Percentiles rank a stretch among this genome's conserved stretches.
Conservation (phyloP, 1,139 yeast genomes). For the Yamadazyma atmosphaerica region DNA sequence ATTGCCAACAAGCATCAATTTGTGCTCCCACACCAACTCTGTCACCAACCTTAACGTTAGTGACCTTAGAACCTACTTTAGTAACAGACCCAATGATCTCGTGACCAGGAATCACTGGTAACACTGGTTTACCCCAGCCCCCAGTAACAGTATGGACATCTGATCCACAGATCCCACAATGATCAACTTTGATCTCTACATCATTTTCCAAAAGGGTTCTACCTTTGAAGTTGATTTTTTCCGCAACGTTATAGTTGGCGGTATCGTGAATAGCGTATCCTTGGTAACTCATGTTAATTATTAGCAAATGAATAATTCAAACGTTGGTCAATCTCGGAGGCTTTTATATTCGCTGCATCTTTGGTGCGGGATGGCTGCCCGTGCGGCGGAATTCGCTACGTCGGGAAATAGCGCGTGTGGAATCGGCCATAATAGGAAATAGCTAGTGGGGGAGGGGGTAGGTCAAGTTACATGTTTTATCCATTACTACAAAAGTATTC, state of each 20-base stretch:
- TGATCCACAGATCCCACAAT: slow-evolving; percentile 64
- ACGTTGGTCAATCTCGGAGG: background rate
- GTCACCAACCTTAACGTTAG: slow-evolving; percentile 49
- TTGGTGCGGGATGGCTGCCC: slow-evolving; percentile 1
- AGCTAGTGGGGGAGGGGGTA: slow-evolving; percentile 2
- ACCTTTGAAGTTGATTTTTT: slow-evolving; percentile 40
- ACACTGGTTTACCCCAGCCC: slow-evolving; percentile 30
- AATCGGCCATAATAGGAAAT: too few species aligned
- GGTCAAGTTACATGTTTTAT: background rate
- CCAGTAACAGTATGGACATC: slow-evolving; percentile 52
- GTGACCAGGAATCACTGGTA: slow-evolving; percentile 36
- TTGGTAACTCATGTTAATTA: slow-evolving; percentile 5
- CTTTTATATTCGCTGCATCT: background rate
- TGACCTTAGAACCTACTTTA: slow-evolving; percentile 47
- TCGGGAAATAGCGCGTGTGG: too few species aligned
- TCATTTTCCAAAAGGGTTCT: slow-evolving; percentile 40
- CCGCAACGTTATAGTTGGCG: slow-evolving; percentile 42
- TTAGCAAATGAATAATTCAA: too few species aligned
- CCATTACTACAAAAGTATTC: slow-evolving; percentile 3
- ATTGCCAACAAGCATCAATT: slow-evolving; percentile 43
- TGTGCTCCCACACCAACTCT: slow-evolving; percentile 64
- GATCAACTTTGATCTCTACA: slow-evolving; percentile 47
- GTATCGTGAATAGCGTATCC: slow-evolving; percentile 19
- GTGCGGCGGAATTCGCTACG: too few species aligned
- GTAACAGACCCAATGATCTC: slow-evolving; percentile 56